Base-by-base conservation (phyloP, 2,329 filamentous ascomycete species). In the Botrytis paeoniae region DNA sequence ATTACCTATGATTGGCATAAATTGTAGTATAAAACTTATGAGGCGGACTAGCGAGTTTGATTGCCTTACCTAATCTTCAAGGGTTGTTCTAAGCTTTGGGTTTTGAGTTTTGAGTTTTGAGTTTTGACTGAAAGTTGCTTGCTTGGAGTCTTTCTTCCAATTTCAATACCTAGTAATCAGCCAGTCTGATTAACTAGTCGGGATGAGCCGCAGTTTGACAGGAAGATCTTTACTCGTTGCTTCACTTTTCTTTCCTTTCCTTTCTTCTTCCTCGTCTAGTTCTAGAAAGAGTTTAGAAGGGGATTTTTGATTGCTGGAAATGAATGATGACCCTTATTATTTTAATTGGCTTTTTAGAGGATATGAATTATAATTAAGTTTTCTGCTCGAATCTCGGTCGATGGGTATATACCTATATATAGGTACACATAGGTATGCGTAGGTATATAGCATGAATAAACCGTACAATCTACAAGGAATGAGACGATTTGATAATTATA, bases 221-320 rank as follows among this genome's bases (percentile, higher is more conserved):
- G 32, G 51, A 62, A 62, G 39, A 51, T 71, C n/a, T 7, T 77
- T 73, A 79, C 78, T 79, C 72, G 77, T 76, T 66, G 77, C 77
- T 76, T 78, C 75, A 76, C 75, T 77, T 71, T 75, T 72, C 43
- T 22, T 22, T 32, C 25, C 43, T 22, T 22, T 32, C 25, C 51
- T 57, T 57, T 57, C 51, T 29, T 57, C 51, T 57, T 57, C n/a
- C 25, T 54, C 48, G 48, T 54, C 48, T 54, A 54, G 25, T 29
- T 43, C 39, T 61, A 48, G 48, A 70, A 69, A 22, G 29, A 10
- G 32, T 70, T 25, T 25, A 48, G 25, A 65, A 29, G 37, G 35
- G 60, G 20, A 29, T 62, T 62, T 12, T 2, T 3, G 37, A 41
- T 29, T 35, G 63, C 48, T 65, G 41, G 20, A 48, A 32, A 65